A percentile compares a stretch with the other conserved stretches of the same genome.
These are phyloP conservation scores for Tricholoma bakamatsutake DNA, from an alignment of 768 basidiomycete genomes.

Conservation along the genomic window DNA sequence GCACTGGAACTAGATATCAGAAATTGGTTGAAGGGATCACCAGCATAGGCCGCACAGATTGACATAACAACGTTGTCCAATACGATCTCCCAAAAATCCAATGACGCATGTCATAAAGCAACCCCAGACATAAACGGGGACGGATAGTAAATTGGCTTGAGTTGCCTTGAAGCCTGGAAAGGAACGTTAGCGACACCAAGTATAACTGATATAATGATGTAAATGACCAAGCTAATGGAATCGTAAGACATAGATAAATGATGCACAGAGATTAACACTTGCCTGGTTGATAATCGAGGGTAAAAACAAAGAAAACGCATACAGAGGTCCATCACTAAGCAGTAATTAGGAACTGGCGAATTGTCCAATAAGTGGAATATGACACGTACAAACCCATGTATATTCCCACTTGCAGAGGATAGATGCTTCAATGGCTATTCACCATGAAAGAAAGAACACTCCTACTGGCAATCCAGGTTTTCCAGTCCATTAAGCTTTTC, in stretches of 20 bases:
- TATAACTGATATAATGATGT: background rate
- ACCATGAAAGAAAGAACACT: background rate
- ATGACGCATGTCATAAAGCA: conserved; percentile 59
- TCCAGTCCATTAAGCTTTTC: conserved; percentile 63
- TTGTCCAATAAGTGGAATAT: background rate
- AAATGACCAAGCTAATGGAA: conserved; percentile 28
- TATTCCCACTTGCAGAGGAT: conserved; percentile 46
- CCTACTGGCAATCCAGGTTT: conserved; percentile 65
- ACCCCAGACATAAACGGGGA: conserved; percentile 73
- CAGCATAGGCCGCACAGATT: conserved; percentile 46
- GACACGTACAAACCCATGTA: conserved; percentile 60
- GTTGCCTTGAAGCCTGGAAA: conserved; percentile 53
- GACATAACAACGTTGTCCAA: conserved; percentile 49
- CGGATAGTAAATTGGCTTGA: conserved; percentile 65
- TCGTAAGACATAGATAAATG: background rate
- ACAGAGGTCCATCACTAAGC: conserved; percentile 47
- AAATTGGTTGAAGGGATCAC: background rate
- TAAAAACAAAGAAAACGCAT: conserved; percentile 48
- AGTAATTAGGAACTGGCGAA: conserved; percentile 3
- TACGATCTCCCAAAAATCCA: conserved; percentile 57
- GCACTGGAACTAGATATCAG: conserved; percentile 10
- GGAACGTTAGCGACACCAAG: background rate
- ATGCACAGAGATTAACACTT: conserved; percentile 8
- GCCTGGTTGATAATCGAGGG: conserved; percentile 56
- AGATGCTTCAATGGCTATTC: background rate